Conservation (phyloP, 192 early-diverging fungal species). For the Pecoramyces ruminantium region DNA sequence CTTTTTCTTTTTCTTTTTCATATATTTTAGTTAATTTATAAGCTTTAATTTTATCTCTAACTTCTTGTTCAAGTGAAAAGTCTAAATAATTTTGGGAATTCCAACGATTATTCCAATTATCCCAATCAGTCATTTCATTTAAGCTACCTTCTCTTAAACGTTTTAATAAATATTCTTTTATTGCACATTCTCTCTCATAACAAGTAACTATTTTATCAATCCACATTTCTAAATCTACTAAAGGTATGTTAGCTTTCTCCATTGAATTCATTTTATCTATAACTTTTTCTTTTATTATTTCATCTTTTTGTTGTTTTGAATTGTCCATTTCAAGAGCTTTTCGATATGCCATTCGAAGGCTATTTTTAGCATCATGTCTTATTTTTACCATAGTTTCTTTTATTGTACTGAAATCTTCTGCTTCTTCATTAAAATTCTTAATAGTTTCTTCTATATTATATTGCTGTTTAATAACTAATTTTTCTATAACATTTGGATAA, state of each 20-base stretch:
- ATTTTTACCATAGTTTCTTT: neutral
- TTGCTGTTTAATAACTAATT: neutral
- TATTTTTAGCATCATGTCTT: neutral
- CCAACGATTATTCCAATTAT: neutral
- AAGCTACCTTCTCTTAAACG: neutral
- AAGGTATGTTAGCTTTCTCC: neutral
- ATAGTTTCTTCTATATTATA: neutral
- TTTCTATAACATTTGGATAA: neutral
- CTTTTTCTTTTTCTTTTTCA: neutral
- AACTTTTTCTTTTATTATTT: neutral
- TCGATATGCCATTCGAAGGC: neutral
- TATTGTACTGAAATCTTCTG: neutral
- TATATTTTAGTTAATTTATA: neutral
- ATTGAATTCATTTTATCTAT: neutral
- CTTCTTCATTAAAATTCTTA: neutral
- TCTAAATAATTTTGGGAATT: neutral
- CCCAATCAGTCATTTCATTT: neutral
- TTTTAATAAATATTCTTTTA: neutral
- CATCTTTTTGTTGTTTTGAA: neutral
- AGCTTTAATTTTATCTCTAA: neutral
- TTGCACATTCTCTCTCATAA: neutral
- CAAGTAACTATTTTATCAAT: neutral
- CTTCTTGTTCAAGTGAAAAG: neutral
- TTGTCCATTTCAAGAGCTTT: neutral
- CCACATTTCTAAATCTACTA: neutral